A percentile compares a stretch with the other conserved stretches of the same genome.
Conservation (phyloP, 306 rosid genomes). For the Sindora glabra region DNA sequence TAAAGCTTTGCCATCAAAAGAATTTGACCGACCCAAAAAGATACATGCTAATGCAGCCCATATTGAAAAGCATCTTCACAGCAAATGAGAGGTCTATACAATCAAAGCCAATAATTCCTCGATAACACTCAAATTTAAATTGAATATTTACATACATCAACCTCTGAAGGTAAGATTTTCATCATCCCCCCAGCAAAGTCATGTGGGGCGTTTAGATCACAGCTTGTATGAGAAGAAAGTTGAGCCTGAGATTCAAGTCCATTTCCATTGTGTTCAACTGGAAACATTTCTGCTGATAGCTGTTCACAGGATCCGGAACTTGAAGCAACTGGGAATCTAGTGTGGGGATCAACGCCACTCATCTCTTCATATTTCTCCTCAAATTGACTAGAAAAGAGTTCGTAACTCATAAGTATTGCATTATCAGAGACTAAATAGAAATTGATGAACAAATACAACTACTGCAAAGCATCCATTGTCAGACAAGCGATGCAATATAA, state of each 20-base stretch:
- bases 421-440: constrained; percentile 6
- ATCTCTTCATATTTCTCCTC: constrained; percentile 94
- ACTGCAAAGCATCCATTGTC: background rate
- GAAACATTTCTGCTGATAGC: constrained; percentile 38
- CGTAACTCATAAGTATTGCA: no score
- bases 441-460: background rate
- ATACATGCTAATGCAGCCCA: background rate
- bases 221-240: constrained; percentile 43
- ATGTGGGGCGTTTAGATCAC: constrained; percentile 56
- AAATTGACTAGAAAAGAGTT: constrained; percentile 59
- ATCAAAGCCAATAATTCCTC: background rate
- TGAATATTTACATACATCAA: constrained; percentile 59
- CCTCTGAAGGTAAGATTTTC: constrained; percentile 95
- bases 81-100: background rate
- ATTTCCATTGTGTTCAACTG: constrained; percentile 41
- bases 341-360: constrained; percentile 54
- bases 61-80: background rate
- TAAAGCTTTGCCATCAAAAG: background rate
- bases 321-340: constrained; percentile 62
- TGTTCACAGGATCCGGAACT: constrained; percentile 77
- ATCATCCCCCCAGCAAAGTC: constrained; percentile 86
- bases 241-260: constrained; percentile 52
- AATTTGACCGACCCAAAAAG: background rate
- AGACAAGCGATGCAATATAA: constrained; percentile 6
- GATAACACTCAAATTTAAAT: background rate